These are phyloP conservation scores for Fusarium tanahbumbuense DNA, from an alignment of 2,329 filamentous ascomycete genomes.

Conservation along the genomic window DNA sequence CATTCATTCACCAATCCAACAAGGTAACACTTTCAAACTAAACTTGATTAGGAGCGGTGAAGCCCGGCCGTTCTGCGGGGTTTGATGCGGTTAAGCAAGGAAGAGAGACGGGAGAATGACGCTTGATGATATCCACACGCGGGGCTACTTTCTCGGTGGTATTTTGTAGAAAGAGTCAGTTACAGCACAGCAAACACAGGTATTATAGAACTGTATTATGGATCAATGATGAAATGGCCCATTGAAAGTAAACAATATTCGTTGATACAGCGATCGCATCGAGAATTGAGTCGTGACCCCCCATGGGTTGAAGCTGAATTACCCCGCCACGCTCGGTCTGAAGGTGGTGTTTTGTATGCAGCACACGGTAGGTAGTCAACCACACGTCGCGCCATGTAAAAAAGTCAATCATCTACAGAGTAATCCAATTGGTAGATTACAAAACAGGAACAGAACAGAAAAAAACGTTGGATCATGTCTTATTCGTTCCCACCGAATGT, in stretches of 20 bases:
- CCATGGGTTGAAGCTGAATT: not conserved
- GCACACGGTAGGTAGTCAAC: not conserved
- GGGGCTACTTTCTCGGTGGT: slow-evolving; percentile 36
- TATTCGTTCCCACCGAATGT: slow-evolving; percentile 21
- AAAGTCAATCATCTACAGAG: not conserved
- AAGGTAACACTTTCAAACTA: not conserved
- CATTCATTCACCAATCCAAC: slow-evolving; percentile 13
- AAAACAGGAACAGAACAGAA: not conserved
- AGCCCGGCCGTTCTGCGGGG: slow-evolving; percentile 38
- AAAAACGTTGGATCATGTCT: slow-evolving; percentile 9
- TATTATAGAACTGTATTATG: not conserved
- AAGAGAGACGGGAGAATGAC: slow-evolving; percentile 36
- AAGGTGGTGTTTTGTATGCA: not conserved
- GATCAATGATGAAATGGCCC: slow-evolving; percentile 31
- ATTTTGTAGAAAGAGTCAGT: slow-evolving; percentile 9
- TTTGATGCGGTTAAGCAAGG: slow-evolving; percentile 13
- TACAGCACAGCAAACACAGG: not conserved
- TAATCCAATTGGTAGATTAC: slow-evolving; percentile 8
- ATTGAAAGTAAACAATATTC: not conserved
- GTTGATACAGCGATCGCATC: not conserved
- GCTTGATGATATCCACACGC: slow-evolving; percentile 29
- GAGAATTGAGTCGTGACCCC: not conserved
- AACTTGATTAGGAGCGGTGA: slow-evolving; percentile 24
- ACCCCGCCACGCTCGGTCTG: not conserved
- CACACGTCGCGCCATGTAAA: not conserved